Evolutionary conservation across 2,329 filamentous ascomycete genomes (phyloP).

Genomic region (Colletotrichum orchidophilum): DNA sequence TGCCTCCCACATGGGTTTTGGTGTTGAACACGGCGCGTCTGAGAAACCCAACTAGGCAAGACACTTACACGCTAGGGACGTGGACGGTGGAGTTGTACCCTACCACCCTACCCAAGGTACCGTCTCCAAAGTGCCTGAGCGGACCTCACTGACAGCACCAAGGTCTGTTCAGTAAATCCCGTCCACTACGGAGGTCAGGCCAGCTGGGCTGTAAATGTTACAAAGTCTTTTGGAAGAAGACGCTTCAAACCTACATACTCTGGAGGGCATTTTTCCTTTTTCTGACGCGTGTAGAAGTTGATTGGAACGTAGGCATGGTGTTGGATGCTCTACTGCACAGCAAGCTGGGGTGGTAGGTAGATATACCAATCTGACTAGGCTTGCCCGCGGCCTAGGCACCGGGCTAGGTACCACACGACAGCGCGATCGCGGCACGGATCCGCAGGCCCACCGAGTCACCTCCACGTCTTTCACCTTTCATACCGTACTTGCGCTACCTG

Average conservation of each 20-base stretch:
- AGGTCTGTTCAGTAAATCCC: too few species aligned
- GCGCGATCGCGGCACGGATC: conserved; percentile 28
- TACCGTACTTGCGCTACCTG: background rate
- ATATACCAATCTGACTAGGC: background rate
- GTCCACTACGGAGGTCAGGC: too few species aligned
- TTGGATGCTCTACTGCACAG: background rate
- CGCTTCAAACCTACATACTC: too few species aligned
- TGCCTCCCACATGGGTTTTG: conserved; percentile 10
- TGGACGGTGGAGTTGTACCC: background rate
- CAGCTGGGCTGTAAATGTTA: too few species aligned
- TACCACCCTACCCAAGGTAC: background rate
- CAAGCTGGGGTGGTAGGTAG: too few species aligned
- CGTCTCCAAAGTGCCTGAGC: too few species aligned
- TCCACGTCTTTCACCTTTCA: background rate
- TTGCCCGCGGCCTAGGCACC: too few species aligned
- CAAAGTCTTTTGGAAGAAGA: too few species aligned
- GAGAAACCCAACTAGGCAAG: conserved; percentile 2
- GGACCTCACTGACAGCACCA: too few species aligned
- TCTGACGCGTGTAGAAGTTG: background rate
- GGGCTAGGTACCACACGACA: background rate
- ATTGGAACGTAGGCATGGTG: background rate
- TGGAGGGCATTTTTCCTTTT: too few species aligned
- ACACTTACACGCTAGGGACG: conserved; percentile 12
- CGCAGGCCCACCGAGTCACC: background rate
- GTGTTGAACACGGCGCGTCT: conserved; percentile 32